phyloP scores from a whole-genome alignment of 2,329 filamentous ascomycete species.

The Escovopsis sp. region DNA sequence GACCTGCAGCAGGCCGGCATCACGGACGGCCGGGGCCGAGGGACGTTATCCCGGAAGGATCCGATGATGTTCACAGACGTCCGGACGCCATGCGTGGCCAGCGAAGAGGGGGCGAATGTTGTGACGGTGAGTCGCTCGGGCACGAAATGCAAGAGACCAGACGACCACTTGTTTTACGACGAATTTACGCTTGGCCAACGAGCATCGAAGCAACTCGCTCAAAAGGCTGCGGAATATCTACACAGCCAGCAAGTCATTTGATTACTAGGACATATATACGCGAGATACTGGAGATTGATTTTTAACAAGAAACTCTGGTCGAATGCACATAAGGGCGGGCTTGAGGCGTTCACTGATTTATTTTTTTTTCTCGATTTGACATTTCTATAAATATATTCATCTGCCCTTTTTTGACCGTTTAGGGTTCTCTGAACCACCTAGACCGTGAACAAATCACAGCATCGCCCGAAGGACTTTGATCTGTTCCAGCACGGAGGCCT shows the following conservation, averaged over 20 bases:
- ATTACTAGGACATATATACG: too few relatives aligned
- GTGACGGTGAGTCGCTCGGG: conserved; percentile 5
- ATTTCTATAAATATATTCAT: too few relatives aligned
- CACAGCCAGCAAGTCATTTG: conserved; percentile 1
- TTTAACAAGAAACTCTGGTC: too few relatives aligned
- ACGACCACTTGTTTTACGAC: conserved; percentile 38
- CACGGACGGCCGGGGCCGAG: conserved; percentile 28
- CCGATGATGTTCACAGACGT: conserved; percentile 26
- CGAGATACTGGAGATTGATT: too few relatives aligned
- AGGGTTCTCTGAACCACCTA: too few relatives aligned
- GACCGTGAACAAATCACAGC: conserved; percentile 9
- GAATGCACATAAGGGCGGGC: too few relatives aligned
- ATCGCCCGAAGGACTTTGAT: conserved; percentile 32
- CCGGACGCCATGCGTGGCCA: conserved; percentile 25
- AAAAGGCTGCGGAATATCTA: conserved; percentile 1
- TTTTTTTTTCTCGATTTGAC: not conserved
- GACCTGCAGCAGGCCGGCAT: conserved; percentile 29
- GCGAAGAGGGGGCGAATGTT: conserved; percentile 8
- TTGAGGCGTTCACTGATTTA: not conserved
- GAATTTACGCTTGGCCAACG: conserved; percentile 28
- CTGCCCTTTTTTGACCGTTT: too few relatives aligned
- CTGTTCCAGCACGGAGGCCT: conserved; percentile 49
- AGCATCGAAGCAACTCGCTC: conserved; percentile 12
- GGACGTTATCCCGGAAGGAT: conserved; percentile 18
- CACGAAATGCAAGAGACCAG: conserved; percentile 25